Conservation (phyloP, 805 yeast species). For the Hanseniaspora occidentalis region DNA sequence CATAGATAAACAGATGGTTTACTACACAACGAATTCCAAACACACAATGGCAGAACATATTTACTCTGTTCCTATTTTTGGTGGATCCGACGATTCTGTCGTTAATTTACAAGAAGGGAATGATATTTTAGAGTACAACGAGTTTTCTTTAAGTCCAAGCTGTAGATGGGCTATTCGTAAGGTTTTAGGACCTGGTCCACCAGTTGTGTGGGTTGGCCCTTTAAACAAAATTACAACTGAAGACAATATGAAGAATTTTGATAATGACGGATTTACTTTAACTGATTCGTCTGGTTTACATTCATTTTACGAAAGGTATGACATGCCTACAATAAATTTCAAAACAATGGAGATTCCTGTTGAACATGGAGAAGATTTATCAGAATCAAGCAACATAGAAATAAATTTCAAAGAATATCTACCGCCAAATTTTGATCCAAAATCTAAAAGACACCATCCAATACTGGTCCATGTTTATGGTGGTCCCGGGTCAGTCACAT, state of each 20-base stretch:
- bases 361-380: not conserved
- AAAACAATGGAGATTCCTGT: slow-evolving; percentile 21
- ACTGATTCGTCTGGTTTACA: slow-evolving; percentile 10
- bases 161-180: slow-evolving; percentile 31
- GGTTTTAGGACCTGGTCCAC: slow-evolving; percentile 16
- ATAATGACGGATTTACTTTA: slow-evolving; percentile 8
- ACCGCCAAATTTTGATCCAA: slow-evolving; percentile 37
- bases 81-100: slow-evolving; percentile 9
- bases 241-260: not conserved
- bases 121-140: slow-evolving; percentile 23
- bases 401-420: slow-evolving; percentile 48
- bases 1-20: slow-evolving; percentile 32
- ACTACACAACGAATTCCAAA: slow-evolving; percentile 41
- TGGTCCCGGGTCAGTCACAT: slow-evolving; percentile 68
- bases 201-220: slow-evolving; percentile 18
- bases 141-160: slow-evolving; percentile 42
- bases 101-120: slow-evolving; percentile 14
- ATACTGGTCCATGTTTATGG: slow-evolving; percentile 60
- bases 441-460: slow-evolving; percentile 40
- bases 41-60: slow-evolving; percentile 42
- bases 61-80: slow-evolving; percentile 33
- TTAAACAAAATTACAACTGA: slow-evolving; percentile 3
- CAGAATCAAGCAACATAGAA: slow-evolving; percentile 25
- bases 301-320: slow-evolving; percentile 23
- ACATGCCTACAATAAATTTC: slow-evolving; percentile 33